Evolutionary conservation across 176 grass and related monocot species (phyloP).

Genomic region (Neostapfia colusana): DNA sequence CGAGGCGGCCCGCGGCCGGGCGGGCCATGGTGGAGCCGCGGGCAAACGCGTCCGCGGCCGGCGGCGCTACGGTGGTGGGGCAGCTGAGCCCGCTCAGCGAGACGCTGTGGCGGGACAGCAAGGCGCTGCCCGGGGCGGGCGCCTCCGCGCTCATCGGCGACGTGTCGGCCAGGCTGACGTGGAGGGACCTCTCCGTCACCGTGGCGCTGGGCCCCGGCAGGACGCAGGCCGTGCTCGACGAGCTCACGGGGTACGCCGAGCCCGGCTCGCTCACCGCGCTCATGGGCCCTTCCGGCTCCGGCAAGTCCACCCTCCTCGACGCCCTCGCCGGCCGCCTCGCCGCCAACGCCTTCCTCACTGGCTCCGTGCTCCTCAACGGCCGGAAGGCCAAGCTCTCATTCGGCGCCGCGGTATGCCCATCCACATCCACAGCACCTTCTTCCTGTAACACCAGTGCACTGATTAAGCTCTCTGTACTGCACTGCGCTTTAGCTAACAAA

Average conservation of each 20-base stretch:
- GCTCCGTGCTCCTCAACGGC: constrained; percentile 84
- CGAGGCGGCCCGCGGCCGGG: constrained; percentile 38
- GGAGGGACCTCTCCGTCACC: constrained; percentile 90
- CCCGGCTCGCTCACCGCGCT: constrained; percentile 78
- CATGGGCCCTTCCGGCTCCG: constrained; percentile 95
- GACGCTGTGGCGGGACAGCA: constrained; percentile 83
- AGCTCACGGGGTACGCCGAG: constrained; percentile 89
- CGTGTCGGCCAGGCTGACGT: constrained; percentile 89
- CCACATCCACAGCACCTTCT: background rate
- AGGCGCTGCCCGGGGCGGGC: constrained; percentile 37
- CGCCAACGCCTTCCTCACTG: constrained; percentile 89
- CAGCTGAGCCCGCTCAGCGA: constrained; percentile 83
- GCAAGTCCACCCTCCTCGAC: constrained; percentile 97
- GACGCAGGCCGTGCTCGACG: constrained; percentile 74
- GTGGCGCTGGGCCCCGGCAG: constrained; percentile 74
- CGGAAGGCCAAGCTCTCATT: constrained; percentile 96
- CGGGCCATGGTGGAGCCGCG: constrained; percentile 77
- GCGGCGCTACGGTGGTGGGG: constrained; percentile 51
- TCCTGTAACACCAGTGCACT: background rate
- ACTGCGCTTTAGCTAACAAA: background rate
- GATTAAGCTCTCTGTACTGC: too few species aligned
- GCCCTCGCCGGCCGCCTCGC: constrained; percentile 87
- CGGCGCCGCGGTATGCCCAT: constrained; percentile 72
- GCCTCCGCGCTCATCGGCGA: constrained; percentile 69
- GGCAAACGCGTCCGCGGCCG: constrained; percentile 54